Evolutionary conservation across 2,329 filamentous ascomycete species (phyloP), one percentile per base, ranked within the genome.

Genomic region (Exophiala lecanii-corni): DNA sequence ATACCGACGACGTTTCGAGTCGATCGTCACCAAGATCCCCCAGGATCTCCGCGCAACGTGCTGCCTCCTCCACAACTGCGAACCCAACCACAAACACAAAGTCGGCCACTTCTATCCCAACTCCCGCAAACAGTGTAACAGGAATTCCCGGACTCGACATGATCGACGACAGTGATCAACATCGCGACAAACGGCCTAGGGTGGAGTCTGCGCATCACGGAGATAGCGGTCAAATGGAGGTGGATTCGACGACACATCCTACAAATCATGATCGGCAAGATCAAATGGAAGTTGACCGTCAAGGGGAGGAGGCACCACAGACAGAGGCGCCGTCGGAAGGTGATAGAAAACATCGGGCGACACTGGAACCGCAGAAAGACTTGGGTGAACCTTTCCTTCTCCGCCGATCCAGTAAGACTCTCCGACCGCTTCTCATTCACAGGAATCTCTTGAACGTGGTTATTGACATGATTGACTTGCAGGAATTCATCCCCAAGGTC

Each of bases 321-420:
- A 37, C 2, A 33, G 12, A 40, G 33, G 17, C 20, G 5, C 6
- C 18, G 13, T 13, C 20, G 19, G 2, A 32, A 12, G 9, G 17
- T 23, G 21, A 26, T 16, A 32, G 32, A 23, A 35, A 28, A 35
- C 34, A 43, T 41, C 58, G 61, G 46, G 56, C 60, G 36, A 62
- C 59, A 39, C 55, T 70, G 45, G 65, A 70, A 43, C 65, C 65
- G 41, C 66, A 71, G 54, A 62, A 64, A 48, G 62, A 72, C 47
- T 64, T 72, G 49, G 65, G 66, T 40, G 62, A 65, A 50, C 65
- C 68, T 50, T 71, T 69, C 59, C 68, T 69, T 62, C 62, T 71
- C 54, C 69, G 68, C 61, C 70, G 68, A 66, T 67, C 63, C 59
- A 66, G 69, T 72, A 72, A 72, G 69, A 64, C 54, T 63, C 64